Evolutionary conservation across 2,329 filamentous ascomycete genomes (phyloP).

Genomic region (Nectriaceae sp.): DNA sequence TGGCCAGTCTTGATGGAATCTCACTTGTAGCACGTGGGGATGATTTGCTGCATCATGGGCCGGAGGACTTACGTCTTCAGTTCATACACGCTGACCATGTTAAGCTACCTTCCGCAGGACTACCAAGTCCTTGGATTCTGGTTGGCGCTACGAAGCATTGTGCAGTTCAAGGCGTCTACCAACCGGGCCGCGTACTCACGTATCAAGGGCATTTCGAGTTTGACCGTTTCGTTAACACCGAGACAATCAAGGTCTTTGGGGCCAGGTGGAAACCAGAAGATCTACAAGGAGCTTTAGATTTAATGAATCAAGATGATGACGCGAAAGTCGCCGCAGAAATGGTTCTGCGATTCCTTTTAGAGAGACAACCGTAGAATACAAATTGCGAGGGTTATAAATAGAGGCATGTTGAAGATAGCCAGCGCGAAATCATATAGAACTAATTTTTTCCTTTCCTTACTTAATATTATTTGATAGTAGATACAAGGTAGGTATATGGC

Average conservation of each 20-base stretch:
- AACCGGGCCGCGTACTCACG: slow-evolving; percentile 40
- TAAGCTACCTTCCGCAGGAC: slow-evolving; percentile 8
- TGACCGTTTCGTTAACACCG: slow-evolving; percentile 40
- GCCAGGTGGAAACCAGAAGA: slow-evolving; percentile 14
- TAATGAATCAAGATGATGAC: slow-evolving; percentile 22
- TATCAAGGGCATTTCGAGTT: slow-evolving; percentile 47
- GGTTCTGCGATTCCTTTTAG: slow-evolving; percentile 2
- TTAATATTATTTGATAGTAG: too few species aligned
- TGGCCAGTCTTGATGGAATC: not conserved
- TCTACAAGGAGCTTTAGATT: slow-evolving; percentile 7
- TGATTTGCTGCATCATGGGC: not conserved
- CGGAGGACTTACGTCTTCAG: slow-evolving; percentile 32
- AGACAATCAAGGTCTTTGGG: slow-evolving; percentile 39
- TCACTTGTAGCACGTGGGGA: not conserved
- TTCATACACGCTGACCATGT: slow-evolving; percentile 40
- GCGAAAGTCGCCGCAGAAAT: slow-evolving; percentile 18
- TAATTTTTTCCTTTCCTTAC: too few species aligned
- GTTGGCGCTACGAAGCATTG: slow-evolving; percentile 34
- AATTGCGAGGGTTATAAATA: too few species aligned
- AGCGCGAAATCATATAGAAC: too few species aligned
- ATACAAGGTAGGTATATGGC: too few species aligned
- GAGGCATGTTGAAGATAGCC: too few species aligned
- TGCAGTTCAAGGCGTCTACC: slow-evolving; percentile 40
- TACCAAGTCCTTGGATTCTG: slow-evolving; percentile 16
- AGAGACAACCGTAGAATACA: too few species aligned